Evolutionary conservation across 2,329 filamentous ascomycete genomes (phyloP).

Genomic region (Ceratocystis diversiconidia): DNA sequence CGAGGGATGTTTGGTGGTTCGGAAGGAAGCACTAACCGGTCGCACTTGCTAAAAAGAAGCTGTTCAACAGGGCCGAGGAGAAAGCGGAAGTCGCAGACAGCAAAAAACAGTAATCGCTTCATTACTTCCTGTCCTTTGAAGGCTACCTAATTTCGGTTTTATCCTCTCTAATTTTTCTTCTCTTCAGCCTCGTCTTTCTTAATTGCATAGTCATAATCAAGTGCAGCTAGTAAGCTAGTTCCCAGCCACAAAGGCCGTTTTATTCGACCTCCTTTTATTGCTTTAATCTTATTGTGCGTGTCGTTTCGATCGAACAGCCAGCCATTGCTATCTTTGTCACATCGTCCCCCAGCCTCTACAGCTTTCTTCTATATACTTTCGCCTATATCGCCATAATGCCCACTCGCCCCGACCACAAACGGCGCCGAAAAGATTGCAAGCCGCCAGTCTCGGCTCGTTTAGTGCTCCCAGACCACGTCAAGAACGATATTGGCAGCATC

Average conservation of each 20-base stretch:
- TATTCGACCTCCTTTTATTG: neutral
- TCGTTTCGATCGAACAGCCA: no score
- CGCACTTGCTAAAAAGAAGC: conserved; percentile 3
- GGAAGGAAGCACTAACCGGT: neutral
- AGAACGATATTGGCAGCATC: conserved; percentile 70
- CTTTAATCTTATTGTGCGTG: neutral
- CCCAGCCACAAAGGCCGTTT: neutral
- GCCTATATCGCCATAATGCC: conserved; percentile 4
- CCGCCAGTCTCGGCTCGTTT: conserved; percentile 65
- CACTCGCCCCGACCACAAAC: neutral
- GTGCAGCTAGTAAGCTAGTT: neutral
- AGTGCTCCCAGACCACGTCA: conserved; percentile 71
- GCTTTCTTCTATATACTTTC: neutral
- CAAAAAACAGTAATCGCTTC: neutral
- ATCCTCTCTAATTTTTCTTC: neutral
- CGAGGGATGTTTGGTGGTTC: neutral
- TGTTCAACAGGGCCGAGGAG: neutral
- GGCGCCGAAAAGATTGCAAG: conserved; percentile 40
- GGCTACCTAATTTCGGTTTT: neutral
- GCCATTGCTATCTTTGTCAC: neutral
- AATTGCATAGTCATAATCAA: neutral
- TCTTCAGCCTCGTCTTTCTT: neutral
- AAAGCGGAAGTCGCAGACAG: neutral
- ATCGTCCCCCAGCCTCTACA: neutral
- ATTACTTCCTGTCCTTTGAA: neutral